Evolutionary conservation across 2,329 filamentous ascomycete genomes (phyloP), one percentile per base, ranked within the genome.

Genomic region (Fusarium xyrophilum): DNA sequence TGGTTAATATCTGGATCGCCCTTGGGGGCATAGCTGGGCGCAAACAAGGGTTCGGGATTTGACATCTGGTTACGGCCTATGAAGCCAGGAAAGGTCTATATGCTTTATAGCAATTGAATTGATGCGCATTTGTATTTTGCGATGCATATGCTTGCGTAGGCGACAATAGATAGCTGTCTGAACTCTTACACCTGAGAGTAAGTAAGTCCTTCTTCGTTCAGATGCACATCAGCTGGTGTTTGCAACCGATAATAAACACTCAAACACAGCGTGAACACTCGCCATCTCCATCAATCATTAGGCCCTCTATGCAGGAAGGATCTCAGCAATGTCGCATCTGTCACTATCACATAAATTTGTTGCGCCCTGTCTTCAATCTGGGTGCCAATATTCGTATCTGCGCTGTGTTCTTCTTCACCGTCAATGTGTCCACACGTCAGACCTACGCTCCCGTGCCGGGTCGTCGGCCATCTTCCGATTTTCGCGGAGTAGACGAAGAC

Each of bases 21-120:
- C 7, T 14, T 3, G 3, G 6, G 6, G 25, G 25, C 0, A 10
- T 0, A 12, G 19, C 12, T 3, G 17, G 25, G 27, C 19, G 10
- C 5, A n/a, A n/a, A 28, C 5, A 28, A 44, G 42, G 7, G 7
- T 14, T 28, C 5, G 13, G 14, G 12, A 44, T 6, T 13, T 14
- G 40, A 14, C 13, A 15, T 44, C 25, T n/a, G 2, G 5, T n/a
- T 44, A 1, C 4, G 17, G 25, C 25, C 5, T 28, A 28, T 4
- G 3, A 19, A 14, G 42, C 25, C 14, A 8, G 6, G 42, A 28
- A n/a, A 12, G 4, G 17, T 14, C 8, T 2, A 28, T 28, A 17
- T 44, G 5, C 1, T 28, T 14, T 9, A 4, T n/a, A 9, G 42
- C 9, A n/a, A 19, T 28, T 28, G 5, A 44, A 14, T 12, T 23